Base-by-base conservation (phyloP, 2,329 filamentous ascomycete genomes). In the Capronia coronata region DNA sequence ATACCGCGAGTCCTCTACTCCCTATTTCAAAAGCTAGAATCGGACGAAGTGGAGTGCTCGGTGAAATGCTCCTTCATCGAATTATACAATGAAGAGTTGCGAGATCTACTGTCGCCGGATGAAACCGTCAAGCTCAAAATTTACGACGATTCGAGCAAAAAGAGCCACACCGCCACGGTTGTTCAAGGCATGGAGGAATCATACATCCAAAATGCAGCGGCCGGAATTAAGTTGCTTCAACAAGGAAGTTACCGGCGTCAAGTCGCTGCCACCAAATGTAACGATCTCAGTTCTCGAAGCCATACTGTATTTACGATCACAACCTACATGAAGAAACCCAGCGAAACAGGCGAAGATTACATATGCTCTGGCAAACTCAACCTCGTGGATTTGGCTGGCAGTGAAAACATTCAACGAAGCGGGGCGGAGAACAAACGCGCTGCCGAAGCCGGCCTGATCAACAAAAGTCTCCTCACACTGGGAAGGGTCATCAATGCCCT, bases 251-350 rank as follows among this genome's bases (percentile, higher is more conserved):
- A 93, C 70, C 94, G 90, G 68, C 85, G 93, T 43, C 93, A 98
- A 68, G 93, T 98, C n/a, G 94, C 93, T 4, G 89, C 94, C 2
- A 98, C 93, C n/a, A 97, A 97, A 69, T 98, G 93, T 78, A 98
- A 98, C 66, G 93, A 98, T 62, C 80, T 97, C 48, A 96, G 90
- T 69, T 96, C 90, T 61, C 83, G 93, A 67, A 95, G 90, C 72
- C 94, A 98, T 65, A 98, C 93, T 0, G 86, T 98, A 18, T 98
- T 98, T 64, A 97, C 93, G 6, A 87, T 98, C 52, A 96, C 91
- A 1, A 87, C 90, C 0, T 88, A 90, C 64, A 84, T 89, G 62
- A 95, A 94, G 68, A 83, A 85, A 54, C 80, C 80, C 1, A 80
- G 81, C 2, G 87, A 94, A 41, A 82, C 84, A 53, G 90, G 89